Evolutionary conservation across 2,329 filamentous ascomycete species (phyloP).

Genomic region (Cladosporium sp.): DNA sequence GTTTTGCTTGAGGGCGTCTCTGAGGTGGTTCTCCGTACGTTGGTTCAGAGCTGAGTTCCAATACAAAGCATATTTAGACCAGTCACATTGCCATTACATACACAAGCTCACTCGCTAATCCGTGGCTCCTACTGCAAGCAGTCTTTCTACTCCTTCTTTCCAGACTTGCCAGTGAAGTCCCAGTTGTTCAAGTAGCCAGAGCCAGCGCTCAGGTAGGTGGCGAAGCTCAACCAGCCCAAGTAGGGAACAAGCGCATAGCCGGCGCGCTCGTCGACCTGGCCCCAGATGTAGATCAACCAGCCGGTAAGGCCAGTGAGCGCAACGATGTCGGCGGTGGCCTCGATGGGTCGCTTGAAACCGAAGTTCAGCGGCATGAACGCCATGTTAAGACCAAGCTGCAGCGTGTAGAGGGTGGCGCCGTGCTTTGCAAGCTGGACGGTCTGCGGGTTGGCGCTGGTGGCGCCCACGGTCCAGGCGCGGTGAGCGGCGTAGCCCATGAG

Average conservation of each 20-base stretch:
- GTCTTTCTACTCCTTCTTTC: not conserved
- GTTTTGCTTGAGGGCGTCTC: no score
- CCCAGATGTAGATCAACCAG: conserved; percentile 72
- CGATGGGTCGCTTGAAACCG: conserved; percentile 62
- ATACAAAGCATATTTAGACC: no score
- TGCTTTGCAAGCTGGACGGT: conserved; percentile 56
- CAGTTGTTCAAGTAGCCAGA: conserved; percentile 37
- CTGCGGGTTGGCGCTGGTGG: conserved; percentile 50
- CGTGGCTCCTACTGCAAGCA: no score
- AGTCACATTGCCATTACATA: no score
- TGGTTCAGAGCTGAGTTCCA: no score
- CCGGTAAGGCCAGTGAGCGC: conserved; percentile 64
- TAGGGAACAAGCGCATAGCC: conserved; percentile 76
- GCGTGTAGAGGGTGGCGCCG: conserved; percentile 73
- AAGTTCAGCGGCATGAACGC: conserved; percentile 95
- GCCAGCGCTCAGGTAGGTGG: conserved; percentile 68
- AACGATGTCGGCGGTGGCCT: conserved; percentile 69
- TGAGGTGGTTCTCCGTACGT: no score
- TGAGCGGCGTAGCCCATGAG: conserved; percentile 87
- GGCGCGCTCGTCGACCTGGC: conserved; percentile 63
- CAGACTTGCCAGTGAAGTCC: conserved; percentile 16
- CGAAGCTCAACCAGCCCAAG: conserved; percentile 78
- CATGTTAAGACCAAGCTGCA: conserved; percentile 80
- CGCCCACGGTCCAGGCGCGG: conserved; percentile 61
- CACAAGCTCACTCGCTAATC: no score